Evolutionary conservation across 306 rosid species (phyloP), one percentile per base, ranked within the genome.

Genomic region (Aeschynomene evenia): DNA sequence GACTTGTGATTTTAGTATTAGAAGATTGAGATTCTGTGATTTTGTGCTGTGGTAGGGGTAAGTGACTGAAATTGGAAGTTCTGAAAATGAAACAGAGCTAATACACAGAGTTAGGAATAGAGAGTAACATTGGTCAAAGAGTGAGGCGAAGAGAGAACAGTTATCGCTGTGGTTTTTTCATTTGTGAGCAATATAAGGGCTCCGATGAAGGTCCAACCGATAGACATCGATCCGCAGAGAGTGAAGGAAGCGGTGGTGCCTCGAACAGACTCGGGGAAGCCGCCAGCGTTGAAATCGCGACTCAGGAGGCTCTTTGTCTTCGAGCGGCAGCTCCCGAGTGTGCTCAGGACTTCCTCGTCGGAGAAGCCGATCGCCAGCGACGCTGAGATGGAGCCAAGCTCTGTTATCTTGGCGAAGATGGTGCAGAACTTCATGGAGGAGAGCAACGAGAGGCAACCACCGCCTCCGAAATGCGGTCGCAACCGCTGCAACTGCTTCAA

Each of bases 201-300:
- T 81, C 90, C 97, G 80, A 83, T 91, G 99, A 94, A 89, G 92
- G 85, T 94, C 87, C 97, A 89, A 70, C 99, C 99, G 0, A 81
- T 94, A 16, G 91, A 89, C 64, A 58, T 83, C 74, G 91, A 91
- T 75, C 31, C 90, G 28, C 83, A 76, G 56, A 73, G 75, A 20
- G 54, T 65, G 36, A 85, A 80, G 53, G 96, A 83, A 26, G 11
- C 72, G 14, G 42, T 60, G 70, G 80, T 77, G 50, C 71, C 50
- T 26, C 87, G 96, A 21, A 71, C 71, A 70, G 96, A 94, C 64
- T 58, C 78, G 13, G 82, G 71, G 2, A 95, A 95, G 66, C 95
- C 92, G 29, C 95, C 92, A 24, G 89, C 89, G 56, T 42, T 89
- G 75, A 95, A 91, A 66, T 89, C 96, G 33, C 91, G 97, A 16